These are phyloP conservation scores for Hypoxylon fragiforme DNA, from an alignment of 495 filamentous ascomycete species.

Conservation along the genomic window DNA sequence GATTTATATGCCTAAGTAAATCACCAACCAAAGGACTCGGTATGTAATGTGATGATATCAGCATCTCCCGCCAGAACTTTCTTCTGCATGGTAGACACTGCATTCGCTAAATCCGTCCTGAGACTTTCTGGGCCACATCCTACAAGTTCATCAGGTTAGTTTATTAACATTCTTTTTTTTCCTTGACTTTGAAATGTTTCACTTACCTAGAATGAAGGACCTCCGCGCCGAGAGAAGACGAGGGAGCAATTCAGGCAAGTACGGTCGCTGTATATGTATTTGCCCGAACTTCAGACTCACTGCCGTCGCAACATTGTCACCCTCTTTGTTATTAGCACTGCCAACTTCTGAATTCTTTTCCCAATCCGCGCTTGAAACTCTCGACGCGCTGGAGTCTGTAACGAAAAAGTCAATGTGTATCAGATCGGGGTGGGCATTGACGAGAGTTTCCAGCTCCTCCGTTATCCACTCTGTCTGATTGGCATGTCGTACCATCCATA, in stretches of 20 bases:
- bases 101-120: conserved; percentile 66
- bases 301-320: conserved; percentile 8
- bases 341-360: conserved; percentile 19
- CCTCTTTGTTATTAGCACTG: conserved; percentile 2
- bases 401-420: conserved; percentile 25
- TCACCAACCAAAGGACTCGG: conserved; percentile 57
- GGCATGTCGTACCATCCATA: conserved; percentile 70
- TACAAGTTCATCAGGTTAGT: conserved; percentile 1
- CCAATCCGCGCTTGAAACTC: conserved; percentile 3
- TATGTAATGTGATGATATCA: conserved; percentile 75
- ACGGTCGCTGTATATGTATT: conserved; percentile 16
- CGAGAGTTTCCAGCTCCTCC: conserved; percentile 17
- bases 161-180: too few species aligned
- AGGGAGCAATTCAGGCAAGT: conserved; percentile 17
- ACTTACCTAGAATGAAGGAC: conserved; percentile 23
- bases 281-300: conserved; percentile 20
- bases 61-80: conserved; percentile 57
- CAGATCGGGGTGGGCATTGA: conserved; percentile 16
- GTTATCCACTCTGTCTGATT: conserved; percentile 28
- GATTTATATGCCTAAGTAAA: too few species aligned
- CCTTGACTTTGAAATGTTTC: background rate
- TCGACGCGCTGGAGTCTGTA: conserved; percentile 12
- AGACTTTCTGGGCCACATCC: conserved; percentile 72
- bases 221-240: conserved; percentile 13
- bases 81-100: conserved; percentile 67